Evolutionary conservation across 371 early-diverging fungal species (phyloP).

Genomic region (Mortierella sp.): DNA sequence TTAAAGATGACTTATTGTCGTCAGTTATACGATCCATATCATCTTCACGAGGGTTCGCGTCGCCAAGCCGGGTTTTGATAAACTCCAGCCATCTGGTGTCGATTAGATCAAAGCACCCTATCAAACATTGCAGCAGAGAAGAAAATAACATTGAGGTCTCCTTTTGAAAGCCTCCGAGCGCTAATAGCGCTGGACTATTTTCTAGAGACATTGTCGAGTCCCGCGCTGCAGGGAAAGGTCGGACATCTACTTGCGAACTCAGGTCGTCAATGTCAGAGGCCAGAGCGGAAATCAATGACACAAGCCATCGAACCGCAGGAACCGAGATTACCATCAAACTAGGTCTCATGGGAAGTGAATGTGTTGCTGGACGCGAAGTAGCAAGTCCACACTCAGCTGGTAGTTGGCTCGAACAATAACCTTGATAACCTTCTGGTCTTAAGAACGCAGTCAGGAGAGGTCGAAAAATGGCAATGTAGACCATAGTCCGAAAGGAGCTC

Average conservation of each 20-base stretch:
- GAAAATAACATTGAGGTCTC: slow-evolving; percentile 32
- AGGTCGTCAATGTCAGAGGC: slow-evolving; percentile 10
- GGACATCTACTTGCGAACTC: background rate
- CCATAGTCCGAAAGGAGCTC: slow-evolving; percentile 31
- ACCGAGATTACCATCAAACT: slow-evolving; percentile 22
- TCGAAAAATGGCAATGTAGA: slow-evolving; percentile 15
- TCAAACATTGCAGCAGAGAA: slow-evolving; percentile 30
- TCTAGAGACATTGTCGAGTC: background rate
- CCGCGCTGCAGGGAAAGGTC: background rate
- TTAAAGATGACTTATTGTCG: slow-evolving; percentile 1
- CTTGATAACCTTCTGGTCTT: slow-evolving; percentile 6
- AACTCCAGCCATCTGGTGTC: background rate
- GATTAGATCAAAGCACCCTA: slow-evolving; percentile 16
- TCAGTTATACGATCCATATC: slow-evolving; percentile 1
- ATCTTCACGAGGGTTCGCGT: background rate
- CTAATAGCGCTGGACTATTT: background rate
- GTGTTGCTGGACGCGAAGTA: background rate
- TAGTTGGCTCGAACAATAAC: background rate
- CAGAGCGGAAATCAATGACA: slow-evolving; percentile 20
- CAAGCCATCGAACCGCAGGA: slow-evolving; percentile 22
- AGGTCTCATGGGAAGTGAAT: slow-evolving; percentile 3
- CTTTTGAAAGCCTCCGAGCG: slow-evolving; percentile 28
- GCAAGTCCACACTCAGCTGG: background rate
- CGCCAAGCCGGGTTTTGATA: background rate
- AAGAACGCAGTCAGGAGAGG: slow-evolving; percentile 37